Conservation (phyloP, 2,329 filamentous ascomycete genomes). For the Nothophaeocryptopus gaeumannii region DNA sequence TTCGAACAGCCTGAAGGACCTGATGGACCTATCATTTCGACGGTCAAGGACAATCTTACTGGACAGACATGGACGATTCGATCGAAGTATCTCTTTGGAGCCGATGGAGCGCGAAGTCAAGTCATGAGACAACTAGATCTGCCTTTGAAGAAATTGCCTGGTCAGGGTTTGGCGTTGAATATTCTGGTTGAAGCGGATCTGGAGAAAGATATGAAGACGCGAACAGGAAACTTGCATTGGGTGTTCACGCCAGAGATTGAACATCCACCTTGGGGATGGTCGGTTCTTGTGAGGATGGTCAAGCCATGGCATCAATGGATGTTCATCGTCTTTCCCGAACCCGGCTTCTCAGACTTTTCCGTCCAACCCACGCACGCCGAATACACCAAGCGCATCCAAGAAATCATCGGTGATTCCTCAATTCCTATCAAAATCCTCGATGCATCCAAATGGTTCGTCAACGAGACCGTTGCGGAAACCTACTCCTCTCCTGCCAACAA, state of each 20-base stretch:
- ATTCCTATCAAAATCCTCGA: constrained; percentile 52
- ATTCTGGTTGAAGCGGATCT: constrained; percentile 53
- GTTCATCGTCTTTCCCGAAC: constrained; percentile 46
- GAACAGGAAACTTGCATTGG: constrained; percentile 61
- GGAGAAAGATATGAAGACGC: constrained; percentile 47
- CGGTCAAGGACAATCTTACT: constrained; percentile 38
- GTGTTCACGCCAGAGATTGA: constrained; percentile 53
- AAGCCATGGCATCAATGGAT: constrained; percentile 62
- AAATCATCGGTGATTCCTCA: constrained; percentile 56
- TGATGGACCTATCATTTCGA: constrained; percentile 34
- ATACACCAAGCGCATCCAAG: constrained; percentile 45
- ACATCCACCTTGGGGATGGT: constrained; percentile 53
- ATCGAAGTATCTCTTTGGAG: constrained; percentile 59
- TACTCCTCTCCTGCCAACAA: constrained; percentile 42
- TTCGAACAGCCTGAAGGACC: constrained; percentile 23
- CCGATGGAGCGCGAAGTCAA: constrained; percentile 52
- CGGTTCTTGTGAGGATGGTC: constrained; percentile 56
- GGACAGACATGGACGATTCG: constrained; percentile 46
- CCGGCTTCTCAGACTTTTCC: constrained; percentile 36
- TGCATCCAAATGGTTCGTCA: constrained; percentile 59
- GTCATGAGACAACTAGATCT: constrained; percentile 48
- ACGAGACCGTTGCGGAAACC: constrained; percentile 58
- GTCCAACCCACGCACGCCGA: constrained; percentile 47
- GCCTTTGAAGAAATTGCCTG: constrained; percentile 43
- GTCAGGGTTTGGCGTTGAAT: constrained; percentile 52